Conservation (phyloP, 306 rosid species). For the Vigna unguiculata region DNA sequence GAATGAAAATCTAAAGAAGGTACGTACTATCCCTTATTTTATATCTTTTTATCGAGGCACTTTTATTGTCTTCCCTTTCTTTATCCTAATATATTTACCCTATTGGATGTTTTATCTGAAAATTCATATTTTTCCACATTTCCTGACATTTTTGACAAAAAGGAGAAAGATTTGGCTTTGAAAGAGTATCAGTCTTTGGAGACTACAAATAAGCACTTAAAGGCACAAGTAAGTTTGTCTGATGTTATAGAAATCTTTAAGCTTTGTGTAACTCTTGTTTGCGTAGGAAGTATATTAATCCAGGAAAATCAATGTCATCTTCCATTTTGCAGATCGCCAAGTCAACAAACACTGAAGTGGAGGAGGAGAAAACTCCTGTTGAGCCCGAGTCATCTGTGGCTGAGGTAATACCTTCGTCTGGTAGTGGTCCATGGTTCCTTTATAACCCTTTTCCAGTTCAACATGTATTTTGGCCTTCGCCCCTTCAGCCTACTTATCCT, state of each 20-base stretch:
- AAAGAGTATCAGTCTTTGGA: constrained; percentile 79
- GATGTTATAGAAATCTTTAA: constrained; percentile 31
- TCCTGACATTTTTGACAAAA: constrained; percentile 51
- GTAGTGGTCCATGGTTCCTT: constrained; percentile 66
- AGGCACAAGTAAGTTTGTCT: constrained; percentile 69
- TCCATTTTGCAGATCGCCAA: constrained; percentile 65
- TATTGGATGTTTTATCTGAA: constrained; percentile 34
- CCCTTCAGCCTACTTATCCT: constrained; percentile 59
- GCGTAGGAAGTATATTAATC: constrained; percentile 19
- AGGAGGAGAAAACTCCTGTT: constrained; percentile 59
- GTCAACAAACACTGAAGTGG: constrained; percentile 54
- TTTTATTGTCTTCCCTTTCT: constrained; percentile 29
- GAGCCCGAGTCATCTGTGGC: constrained; percentile 49
- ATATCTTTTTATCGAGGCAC: constrained; percentile 32
- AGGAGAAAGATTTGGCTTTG: constrained; percentile 87
- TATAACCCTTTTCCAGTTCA: constrained; percentile 65
- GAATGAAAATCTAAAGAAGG: constrained; percentile 82
- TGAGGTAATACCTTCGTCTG: constrained; percentile 50
- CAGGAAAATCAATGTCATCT: constrained; percentile 38
- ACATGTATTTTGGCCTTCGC: constrained; percentile 79
- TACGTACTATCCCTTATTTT: constrained; percentile 42
- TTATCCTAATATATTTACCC: constrained; percentile 28
- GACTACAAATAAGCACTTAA: constrained; percentile 74
- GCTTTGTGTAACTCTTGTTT: constrained; percentile 35
- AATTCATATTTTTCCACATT: constrained; percentile 34